Evolutionary conservation across 2,329 filamentous ascomycete species (phyloP).

Genomic region (Pestalotiopsis sp.): DNA sequence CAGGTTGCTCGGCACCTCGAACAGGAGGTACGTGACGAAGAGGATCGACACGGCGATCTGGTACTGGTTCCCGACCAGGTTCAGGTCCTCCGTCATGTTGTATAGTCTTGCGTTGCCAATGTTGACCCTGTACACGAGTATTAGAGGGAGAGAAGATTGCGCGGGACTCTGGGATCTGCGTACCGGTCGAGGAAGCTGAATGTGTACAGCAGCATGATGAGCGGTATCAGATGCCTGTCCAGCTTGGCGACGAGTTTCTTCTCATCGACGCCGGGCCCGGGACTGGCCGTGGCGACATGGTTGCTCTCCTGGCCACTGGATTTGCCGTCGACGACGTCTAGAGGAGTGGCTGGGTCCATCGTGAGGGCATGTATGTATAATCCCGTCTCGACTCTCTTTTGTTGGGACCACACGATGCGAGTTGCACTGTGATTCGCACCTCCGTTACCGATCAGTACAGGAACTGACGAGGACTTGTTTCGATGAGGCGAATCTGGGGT

Average conservation of each 20-base stretch:
- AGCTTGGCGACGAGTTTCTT: constrained; percentile 65
- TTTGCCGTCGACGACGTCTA: constrained; percentile 9
- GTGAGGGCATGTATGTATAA: not conserved
- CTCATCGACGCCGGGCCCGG: constrained; percentile 40
- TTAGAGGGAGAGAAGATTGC: constrained; percentile 15
- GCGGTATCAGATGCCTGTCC: constrained; percentile 64
- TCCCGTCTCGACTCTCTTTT: too few relatives aligned
- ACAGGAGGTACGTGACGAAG: constrained; percentile 65
- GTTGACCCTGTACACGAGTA: constrained; percentile 57
- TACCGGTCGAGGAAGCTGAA: constrained; percentile 76
- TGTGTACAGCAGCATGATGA: constrained; percentile 72
- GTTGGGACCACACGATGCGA: too few relatives aligned
- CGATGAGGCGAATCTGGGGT: too few relatives aligned
- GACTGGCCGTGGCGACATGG: not conserved
- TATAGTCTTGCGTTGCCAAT: constrained; percentile 74
- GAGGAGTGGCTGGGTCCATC: not conserved
- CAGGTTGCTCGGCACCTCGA: constrained; percentile 68
- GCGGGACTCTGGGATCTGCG: constrained; percentile 24
- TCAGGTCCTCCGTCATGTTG: constrained; percentile 63
- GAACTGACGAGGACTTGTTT: too few relatives aligned
- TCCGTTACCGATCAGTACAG: too few relatives aligned
- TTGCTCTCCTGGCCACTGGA: constrained; percentile 4
- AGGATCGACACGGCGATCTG: constrained; percentile 69
- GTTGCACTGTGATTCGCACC: too few relatives aligned
- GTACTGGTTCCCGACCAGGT: constrained; percentile 66